Conservation (phyloP, 345 rosid species). For the Diplotaxis tenuifolia region DNA sequence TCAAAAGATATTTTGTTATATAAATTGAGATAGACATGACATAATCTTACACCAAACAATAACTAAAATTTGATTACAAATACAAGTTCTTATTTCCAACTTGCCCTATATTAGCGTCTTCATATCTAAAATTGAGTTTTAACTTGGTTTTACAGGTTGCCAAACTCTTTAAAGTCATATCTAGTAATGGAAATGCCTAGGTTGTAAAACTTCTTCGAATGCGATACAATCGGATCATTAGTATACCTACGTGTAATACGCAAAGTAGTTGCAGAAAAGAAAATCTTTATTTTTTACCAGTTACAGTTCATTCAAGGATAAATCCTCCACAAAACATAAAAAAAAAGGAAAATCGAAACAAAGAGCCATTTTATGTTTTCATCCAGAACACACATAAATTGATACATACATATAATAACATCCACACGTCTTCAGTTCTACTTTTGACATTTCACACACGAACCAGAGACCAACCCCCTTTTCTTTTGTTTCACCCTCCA, state of each 20-base stretch:
- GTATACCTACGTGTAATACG: not conserved
- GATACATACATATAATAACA: conserved; percentile 1
- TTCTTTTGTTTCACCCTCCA: not conserved
- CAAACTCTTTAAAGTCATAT: not conserved
- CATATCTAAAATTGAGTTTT: not conserved
- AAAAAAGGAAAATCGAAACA: not conserved
- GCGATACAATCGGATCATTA: not conserved
- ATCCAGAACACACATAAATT: conserved; percentile 12
- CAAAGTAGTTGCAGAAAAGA: not conserved
- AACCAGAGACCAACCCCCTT: conserved; percentile 14
- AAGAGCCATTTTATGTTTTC: conserved; percentile 12
- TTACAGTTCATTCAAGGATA: conserved; percentile 28
- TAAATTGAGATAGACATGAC: not conserved
- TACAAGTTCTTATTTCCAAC: not conserved
- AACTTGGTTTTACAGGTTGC: not conserved
- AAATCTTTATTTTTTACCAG: not conserved
- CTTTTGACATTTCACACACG: not conserved
- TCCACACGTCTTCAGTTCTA: not conserved
- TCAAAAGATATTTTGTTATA: not conserved
- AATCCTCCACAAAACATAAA: not conserved
- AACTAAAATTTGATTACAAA: not conserved
- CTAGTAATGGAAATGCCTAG: not conserved
- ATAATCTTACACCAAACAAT: not conserved
- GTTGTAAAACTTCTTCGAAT: not conserved
- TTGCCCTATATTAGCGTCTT: not conserved